phyloP scores from a whole-genome alignment of 2,329 filamentous ascomycete genomes.

The Cytospora paraplurivora region DNA sequence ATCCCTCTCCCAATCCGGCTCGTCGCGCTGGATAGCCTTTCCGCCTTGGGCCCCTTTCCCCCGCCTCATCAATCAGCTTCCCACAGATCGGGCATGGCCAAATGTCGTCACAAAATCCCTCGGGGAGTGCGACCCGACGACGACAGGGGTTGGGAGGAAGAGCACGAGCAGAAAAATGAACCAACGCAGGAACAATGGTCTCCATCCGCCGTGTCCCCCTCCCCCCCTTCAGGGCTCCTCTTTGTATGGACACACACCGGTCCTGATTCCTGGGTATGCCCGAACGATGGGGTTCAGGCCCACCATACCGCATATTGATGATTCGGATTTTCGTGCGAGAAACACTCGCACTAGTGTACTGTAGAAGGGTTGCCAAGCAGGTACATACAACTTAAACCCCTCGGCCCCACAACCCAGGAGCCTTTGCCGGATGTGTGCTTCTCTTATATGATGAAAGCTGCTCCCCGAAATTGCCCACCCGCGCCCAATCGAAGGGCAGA shows the following conservation, averaged over 20 bases:
- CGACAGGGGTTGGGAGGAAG: not conserved
- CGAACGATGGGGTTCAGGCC: not conserved
- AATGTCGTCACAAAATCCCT: not conserved
- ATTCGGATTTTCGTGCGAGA: not conserved
- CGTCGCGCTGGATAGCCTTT: not conserved
- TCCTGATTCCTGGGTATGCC: not conserved
- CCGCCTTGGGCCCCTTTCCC: constrained; percentile 17
- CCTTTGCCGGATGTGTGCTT: not conserved
- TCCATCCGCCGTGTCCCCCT: not conserved
- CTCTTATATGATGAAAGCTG: not conserved
- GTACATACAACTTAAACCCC: not conserved
- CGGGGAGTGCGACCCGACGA: not conserved
- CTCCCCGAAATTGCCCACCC: not conserved
- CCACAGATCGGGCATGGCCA: not conserved
- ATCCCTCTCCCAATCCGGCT: not conserved
- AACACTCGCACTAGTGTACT: too few species aligned
- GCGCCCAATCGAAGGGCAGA: not conserved
- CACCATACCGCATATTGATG: not conserved
- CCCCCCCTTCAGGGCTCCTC: too few species aligned
- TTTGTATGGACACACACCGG: not conserved
- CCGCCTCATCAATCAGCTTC: not conserved
- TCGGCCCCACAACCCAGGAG: not conserved
- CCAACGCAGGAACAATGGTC: not conserved
- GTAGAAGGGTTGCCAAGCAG: not conserved
- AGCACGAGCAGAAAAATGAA: not conserved